Conservation (phyloP, 495 filamentous ascomycete species). For the Pyronema domesticum region DNA sequence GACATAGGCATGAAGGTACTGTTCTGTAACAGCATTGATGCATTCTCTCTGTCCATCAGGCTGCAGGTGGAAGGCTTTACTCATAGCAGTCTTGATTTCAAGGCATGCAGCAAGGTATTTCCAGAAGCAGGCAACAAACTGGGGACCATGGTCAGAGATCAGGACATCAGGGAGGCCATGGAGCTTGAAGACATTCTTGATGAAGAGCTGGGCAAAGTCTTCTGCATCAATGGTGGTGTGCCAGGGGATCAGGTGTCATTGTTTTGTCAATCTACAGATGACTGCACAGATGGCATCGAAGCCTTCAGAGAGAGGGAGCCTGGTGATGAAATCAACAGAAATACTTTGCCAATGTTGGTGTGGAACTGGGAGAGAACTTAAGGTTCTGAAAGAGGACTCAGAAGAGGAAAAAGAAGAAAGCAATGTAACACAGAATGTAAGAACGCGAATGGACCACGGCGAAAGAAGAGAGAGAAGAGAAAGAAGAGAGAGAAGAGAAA, state of each 20-base stretch:
- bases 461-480: too few relatives aligned
- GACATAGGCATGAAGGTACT: neutral
- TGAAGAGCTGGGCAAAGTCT: neutral
- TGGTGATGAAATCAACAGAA: conserved; percentile 6
- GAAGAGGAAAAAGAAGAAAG: too few relatives aligned
- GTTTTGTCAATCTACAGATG: conserved; percentile 6
- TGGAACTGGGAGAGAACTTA: too few relatives aligned
- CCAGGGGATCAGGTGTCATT: conserved; percentile 3
- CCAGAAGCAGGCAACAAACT: conserved; percentile 6
- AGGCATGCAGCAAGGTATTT: neutral
- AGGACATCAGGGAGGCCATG: conserved; percentile 2
- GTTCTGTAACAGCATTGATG: neutral
- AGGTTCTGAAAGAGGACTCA: too few relatives aligned
- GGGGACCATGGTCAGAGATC: neutral
- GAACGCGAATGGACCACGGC: too few relatives aligned
- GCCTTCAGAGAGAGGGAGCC: neutral
- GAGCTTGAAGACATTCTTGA: neutral
- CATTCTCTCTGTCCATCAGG: neutral
- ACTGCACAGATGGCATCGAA: neutral
- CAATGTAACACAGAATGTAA: too few relatives aligned
- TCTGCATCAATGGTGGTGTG: neutral
- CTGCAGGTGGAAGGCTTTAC: neutral
- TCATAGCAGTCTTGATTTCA: neutral
- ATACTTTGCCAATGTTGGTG: neutral
- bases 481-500: too few relatives aligned